A percentile compares a stretch with the other conserved stretches of the same genome.
Conservation (phyloP, 345 rosid genomes). For the Euphorbia peplus region DNA sequence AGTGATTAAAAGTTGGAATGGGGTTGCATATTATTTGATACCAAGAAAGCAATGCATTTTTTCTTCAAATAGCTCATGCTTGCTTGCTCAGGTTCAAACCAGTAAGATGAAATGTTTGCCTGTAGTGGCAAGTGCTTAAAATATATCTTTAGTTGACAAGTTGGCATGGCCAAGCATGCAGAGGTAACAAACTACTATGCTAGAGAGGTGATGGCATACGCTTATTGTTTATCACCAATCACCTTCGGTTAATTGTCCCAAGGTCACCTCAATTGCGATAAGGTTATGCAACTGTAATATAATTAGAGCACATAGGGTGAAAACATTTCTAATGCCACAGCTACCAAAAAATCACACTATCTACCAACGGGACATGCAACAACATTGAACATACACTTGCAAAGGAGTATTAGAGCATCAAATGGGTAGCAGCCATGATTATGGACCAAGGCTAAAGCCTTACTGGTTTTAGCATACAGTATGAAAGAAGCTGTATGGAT, state of each 20-base stretch:
- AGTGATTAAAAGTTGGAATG: not conserved
- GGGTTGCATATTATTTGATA: not conserved
- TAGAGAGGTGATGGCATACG: not conserved
- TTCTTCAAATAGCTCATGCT: not conserved
- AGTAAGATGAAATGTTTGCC: not conserved
- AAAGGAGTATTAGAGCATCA: not conserved
- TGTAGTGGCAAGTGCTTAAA: not conserved
- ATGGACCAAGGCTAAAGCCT: not conserved
- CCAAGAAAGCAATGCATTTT: not conserved
- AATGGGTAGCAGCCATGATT: not conserved
- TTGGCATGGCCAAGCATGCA: not conserved
- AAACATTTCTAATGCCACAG: too few relatives aligned
- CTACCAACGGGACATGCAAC: not conserved
- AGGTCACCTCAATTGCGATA: not conserved
- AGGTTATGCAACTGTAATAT: not conserved
- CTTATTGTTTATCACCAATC: not conserved
- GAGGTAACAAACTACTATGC: not conserved
- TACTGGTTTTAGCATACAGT: too few relatives aligned
- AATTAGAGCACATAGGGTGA: not conserved
- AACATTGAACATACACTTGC: too few relatives aligned
- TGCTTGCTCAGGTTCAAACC: not conserved
- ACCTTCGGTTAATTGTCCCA: not conserved
- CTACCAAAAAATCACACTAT: too few relatives aligned
- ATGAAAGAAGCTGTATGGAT: too few relatives aligned
- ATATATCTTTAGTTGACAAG: not conserved